These are phyloP conservation scores for Sporobolomyces pararoseus DNA, from an alignment of 768 basidiomycete species.

Conservation along the genomic window DNA sequence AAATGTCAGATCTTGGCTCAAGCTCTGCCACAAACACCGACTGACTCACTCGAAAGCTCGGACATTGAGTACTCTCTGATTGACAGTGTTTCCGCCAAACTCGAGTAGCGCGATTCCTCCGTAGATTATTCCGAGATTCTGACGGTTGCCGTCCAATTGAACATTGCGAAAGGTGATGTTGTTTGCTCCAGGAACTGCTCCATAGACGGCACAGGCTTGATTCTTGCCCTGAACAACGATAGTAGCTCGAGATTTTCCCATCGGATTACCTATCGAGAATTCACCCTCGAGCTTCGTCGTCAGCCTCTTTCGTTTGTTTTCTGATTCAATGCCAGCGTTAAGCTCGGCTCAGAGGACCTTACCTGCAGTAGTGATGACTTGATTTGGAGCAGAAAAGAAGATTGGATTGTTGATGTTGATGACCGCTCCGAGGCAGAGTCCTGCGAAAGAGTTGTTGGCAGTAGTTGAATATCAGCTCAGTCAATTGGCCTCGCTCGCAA, in stretches of 20 bases:
- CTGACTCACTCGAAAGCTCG: conserved; percentile 13
- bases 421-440: conserved; percentile 23
- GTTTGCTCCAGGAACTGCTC: background rate
- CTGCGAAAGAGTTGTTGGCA: too few species aligned
- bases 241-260: background rate
- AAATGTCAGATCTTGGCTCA: too few species aligned
- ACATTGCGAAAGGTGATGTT: conserved; percentile 7
- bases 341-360: background rate
- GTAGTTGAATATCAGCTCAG: too few species aligned
- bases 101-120: conserved; percentile 1
- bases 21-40: too few species aligned
- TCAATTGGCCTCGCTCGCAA: too few species aligned
- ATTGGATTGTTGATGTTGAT: conserved; percentile 24
- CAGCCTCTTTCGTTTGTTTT: too few species aligned
- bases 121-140: background rate
- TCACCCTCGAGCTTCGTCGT: too few species aligned
- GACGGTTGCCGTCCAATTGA: conserved; percentile 14
- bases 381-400: conserved; percentile 17
- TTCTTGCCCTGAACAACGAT: background rate
- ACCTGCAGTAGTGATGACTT: conserved; percentile 30
- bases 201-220: conserved; percentile 19
- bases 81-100: conserved; percentile 12
- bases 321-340: too few species aligned
- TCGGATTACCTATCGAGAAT: conserved; percentile 10
- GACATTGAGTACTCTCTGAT: background rate